Conservation (phyloP, 2,329 filamentous ascomycete genomes). For the Chaetomium globosum region DNA sequence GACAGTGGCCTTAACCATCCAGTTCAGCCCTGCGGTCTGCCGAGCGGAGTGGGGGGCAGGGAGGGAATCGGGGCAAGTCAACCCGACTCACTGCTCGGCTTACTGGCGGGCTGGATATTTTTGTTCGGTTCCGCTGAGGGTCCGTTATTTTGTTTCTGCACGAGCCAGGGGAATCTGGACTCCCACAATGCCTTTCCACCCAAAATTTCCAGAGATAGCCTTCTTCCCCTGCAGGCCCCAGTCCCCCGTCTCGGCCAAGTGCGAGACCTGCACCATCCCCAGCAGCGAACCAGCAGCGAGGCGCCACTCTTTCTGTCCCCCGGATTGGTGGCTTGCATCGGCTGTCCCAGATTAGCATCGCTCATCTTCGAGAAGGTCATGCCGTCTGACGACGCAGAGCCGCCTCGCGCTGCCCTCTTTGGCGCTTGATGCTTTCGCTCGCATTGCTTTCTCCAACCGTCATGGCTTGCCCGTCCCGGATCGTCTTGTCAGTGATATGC, state of each 20-base stretch:
- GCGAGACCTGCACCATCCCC: background rate
- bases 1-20: constrained; percentile 7
- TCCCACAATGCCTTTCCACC: background rate
- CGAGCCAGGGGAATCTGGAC: background rate
- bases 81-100: constrained; percentile 9
- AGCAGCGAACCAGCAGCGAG: background rate
- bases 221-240: background rate
- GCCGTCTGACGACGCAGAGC: constrained; percentile 13
- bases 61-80: constrained; percentile 7
- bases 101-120: background rate
- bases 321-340: constrained; percentile 16
- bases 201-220: background rate
- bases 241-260: background rate
- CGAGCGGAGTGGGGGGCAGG: background rate
- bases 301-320: background rate
- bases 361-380: background rate
- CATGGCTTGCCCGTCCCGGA: background rate
- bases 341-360: background rate
- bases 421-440: background rate
- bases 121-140: background rate
- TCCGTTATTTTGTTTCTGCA: constrained; percentile 20
- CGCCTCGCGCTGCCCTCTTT: background rate
- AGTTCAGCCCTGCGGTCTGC: constrained; percentile 22
- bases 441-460: constrained; percentile 5
- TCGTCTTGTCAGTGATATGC: background rate